phyloP scores from a whole-genome alignment of 768 basidiomycete genomes.

The Calocera cornea region DNA sequence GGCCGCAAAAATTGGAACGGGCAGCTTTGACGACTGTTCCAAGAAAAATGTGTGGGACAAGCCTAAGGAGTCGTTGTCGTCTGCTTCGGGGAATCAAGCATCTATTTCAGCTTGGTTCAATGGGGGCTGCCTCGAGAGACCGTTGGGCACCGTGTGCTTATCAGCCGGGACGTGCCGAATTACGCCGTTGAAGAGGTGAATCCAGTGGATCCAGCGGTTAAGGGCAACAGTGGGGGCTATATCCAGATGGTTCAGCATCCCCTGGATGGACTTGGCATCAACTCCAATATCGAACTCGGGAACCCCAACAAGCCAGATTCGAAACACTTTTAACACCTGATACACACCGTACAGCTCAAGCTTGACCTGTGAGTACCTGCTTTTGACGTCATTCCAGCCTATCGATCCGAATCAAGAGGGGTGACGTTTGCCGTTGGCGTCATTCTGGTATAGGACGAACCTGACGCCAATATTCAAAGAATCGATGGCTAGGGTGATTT shows the following conservation, averaged over 20 bases:
- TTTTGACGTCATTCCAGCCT: constrained; percentile 16
- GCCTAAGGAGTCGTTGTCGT: too few species aligned
- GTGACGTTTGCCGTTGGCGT: not conserved
- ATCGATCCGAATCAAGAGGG: constrained; percentile 10
- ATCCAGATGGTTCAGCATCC: constrained; percentile 22
- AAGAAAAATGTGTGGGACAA: too few species aligned
- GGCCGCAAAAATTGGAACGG: too few species aligned
- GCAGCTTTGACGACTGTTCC: too few species aligned
- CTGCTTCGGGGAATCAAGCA: too few species aligned
- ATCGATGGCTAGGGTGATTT: not conserved
- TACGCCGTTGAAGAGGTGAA: not conserved
- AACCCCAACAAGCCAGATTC: constrained; percentile 15
- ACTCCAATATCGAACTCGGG: constrained; percentile 8
- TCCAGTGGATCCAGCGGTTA: constrained; percentile 1
- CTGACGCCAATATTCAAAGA: not conserved
- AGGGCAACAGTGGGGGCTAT: not conserved
- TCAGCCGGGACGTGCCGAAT: constrained; percentile 20
- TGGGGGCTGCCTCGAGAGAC: constrained; percentile 20
- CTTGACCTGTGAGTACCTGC: constrained; percentile 14
- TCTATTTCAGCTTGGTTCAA: too few species aligned
- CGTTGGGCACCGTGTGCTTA: constrained; percentile 21
- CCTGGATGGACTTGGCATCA: constrained; percentile 21
- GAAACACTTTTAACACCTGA: constrained; percentile 19
- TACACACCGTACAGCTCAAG: constrained; percentile 20
- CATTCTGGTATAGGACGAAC: not conserved